These are phyloP conservation scores for Nymphaea colorata DNA, from an alignment of 164 flowering plant genomes.

Conservation along the genomic window DNA sequence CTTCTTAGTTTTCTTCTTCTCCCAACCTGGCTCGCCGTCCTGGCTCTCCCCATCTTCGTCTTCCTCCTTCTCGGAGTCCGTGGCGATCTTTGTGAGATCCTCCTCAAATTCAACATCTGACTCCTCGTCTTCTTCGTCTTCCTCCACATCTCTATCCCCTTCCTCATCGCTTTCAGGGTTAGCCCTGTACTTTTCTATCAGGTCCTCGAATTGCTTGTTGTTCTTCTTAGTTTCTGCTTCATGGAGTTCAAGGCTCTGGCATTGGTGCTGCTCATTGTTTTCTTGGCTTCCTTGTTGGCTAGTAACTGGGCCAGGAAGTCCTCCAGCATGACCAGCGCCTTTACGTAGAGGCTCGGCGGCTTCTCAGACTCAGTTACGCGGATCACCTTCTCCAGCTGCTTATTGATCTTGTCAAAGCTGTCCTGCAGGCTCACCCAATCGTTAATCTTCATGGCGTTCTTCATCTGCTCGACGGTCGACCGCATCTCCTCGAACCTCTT, in stretches of 20 bases:
- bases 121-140: constrained; percentile 23
- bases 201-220: constrained; percentile 71
- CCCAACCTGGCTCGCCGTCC: constrained; percentile 33
- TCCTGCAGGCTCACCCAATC: constrained; percentile 93
- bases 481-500: constrained; percentile 74
- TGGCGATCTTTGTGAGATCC: constrained; percentile 17
- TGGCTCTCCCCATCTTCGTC: constrained; percentile 15
- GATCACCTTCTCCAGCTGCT: constrained; percentile 87
- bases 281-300: constrained; percentile 86
- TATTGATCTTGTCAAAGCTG: constrained; percentile 74
- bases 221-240: constrained; percentile 96
- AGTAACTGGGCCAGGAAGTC: constrained; percentile 64
- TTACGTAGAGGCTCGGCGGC: constrained; percentile 57
- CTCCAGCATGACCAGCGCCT: constrained; percentile 71
- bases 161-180: constrained; percentile 50
- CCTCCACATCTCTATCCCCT: constrained; percentile 14
- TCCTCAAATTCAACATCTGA: constrained; percentile 35
- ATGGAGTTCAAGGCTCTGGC: constrained; percentile 81
- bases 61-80: constrained; percentile 21
- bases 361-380: constrained; percentile 59
- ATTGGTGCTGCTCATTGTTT: constrained; percentile 84
- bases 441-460: constrained; percentile 86
- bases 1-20: constrained; percentile 57
- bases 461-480: constrained; percentile 70
- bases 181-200: constrained; percentile 61